A percentile compares a stretch with the other conserved stretches of the same genome.
Conservation (phyloP, 805 yeast genomes). For the Barnettozyma sucrosica region DNA sequence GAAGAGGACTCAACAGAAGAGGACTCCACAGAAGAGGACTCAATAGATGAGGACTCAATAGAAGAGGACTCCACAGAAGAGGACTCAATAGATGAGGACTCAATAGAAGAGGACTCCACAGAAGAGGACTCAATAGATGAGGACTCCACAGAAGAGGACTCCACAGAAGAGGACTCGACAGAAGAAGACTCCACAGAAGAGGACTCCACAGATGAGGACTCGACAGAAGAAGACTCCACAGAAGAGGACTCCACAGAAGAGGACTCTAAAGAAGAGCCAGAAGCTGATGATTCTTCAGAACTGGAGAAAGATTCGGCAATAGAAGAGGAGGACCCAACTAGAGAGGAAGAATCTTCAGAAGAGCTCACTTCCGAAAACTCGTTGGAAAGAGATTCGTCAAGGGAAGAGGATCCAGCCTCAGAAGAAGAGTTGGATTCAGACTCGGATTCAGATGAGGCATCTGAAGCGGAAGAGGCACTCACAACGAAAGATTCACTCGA, state of each 20-base stretch:
- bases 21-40: too few species aligned
- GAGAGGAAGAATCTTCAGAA: background rate
- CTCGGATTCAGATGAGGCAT: background rate
- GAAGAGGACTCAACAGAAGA: background rate
- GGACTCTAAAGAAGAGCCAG: background rate
- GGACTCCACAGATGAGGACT: background rate
- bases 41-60: background rate
- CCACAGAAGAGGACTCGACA: background rate
- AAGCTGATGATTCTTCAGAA: too few species aligned
- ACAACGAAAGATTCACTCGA: background rate
- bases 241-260: background rate
- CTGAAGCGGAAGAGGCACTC: background rate
- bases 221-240: background rate
- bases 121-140: background rate
- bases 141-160: background rate
- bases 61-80: background rate
- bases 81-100: background rate
- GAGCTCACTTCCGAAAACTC: background rate
- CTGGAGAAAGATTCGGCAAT: too few species aligned
- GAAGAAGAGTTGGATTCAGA: background rate
- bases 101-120: background rate
- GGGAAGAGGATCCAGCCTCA: background rate
- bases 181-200: background rate
- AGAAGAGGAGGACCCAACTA: too few species aligned
- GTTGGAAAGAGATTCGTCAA: background rate